Conservation (phyloP, 2,329 filamentous ascomycete species). For the Elsinoe necatrix region DNA sequence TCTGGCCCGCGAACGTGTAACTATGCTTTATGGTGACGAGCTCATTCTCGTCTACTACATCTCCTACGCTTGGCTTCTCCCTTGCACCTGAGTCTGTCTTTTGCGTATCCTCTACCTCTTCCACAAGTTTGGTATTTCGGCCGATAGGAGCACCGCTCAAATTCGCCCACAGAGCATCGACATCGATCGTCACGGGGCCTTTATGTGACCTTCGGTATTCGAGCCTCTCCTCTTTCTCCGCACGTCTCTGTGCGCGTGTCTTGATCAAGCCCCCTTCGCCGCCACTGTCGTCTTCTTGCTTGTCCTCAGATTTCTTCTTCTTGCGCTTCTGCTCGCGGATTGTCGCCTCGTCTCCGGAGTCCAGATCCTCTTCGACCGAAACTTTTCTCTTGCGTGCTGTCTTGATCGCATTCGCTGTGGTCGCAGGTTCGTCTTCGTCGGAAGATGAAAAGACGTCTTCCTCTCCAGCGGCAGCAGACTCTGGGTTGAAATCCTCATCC, state of each 20-base stretch:
- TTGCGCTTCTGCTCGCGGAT: slow-evolving; percentile 40
- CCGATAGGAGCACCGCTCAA: slow-evolving; percentile 37
- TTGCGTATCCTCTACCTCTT: slow-evolving; percentile 7
- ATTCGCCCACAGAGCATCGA: slow-evolving; percentile 46
- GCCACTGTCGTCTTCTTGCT: slow-evolving; percentile 34
- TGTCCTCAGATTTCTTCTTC: slow-evolving; percentile 33
- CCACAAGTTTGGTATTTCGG: slow-evolving; percentile 17
- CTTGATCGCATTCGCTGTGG: slow-evolving; percentile 21
- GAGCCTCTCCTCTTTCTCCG: slow-evolving; percentile 41
- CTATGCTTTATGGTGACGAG: slow-evolving; percentile 48
- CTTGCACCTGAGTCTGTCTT: slow-evolving; percentile 19
- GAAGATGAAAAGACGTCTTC: slow-evolving; percentile 27
- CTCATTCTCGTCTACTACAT: slow-evolving; percentile 26
- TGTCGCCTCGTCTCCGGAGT: slow-evolving; percentile 51
- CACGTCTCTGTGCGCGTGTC: slow-evolving; percentile 45
- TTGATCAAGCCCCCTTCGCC: slow-evolving; percentile 45
- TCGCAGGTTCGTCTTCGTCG: slow-evolving; percentile 29
- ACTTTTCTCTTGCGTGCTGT: slow-evolving; percentile 32
- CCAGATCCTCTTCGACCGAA: slow-evolving; percentile 35
- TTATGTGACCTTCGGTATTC: slow-evolving; percentile 35
- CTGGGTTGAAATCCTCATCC: slow-evolving; percentile 38
- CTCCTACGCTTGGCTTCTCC: slow-evolving; percentile 19
- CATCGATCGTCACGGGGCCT: slow-evolving; percentile 47
- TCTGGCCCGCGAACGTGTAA: slow-evolving; percentile 51
- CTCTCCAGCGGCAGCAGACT: slow-evolving; percentile 24